Percentiles rank a stretch among this genome's conserved stretches.
These are phyloP conservation scores for Rhododendron ferrugineum DNA, from an alignment of 148 eudicot genomes.

Conservation along the genomic window DNA sequence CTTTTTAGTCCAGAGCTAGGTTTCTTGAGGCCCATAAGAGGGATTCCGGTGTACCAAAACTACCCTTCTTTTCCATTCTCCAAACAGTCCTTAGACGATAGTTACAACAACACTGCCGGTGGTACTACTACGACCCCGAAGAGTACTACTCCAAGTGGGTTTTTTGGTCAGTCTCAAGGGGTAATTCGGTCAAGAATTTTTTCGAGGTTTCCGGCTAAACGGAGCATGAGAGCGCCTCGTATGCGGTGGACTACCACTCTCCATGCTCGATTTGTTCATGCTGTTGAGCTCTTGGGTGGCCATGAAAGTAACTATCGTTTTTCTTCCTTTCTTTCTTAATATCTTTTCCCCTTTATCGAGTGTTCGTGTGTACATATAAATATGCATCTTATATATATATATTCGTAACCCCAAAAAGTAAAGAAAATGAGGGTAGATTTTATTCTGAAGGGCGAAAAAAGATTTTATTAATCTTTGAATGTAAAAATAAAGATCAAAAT, in stretches of 20 bases:
- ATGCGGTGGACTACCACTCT: conserved; percentile 98
- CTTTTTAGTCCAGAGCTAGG: conserved; percentile 30
- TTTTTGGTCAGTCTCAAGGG: conserved; percentile 26
- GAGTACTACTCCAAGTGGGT: not conserved
- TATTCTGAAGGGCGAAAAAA: too few relatives aligned
- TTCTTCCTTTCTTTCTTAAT: not conserved
- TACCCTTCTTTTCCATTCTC: conserved; percentile 43
- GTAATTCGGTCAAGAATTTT: conserved; percentile 58
- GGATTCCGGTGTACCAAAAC: conserved; percentile 83
- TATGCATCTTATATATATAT: not conserved
- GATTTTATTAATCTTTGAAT: too few relatives aligned
- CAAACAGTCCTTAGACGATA: not conserved
- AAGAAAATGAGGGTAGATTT: not conserved
- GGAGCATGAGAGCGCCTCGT: conserved; percentile 92
- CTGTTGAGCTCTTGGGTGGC: conserved; percentile 96
- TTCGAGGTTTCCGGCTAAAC: conserved; percentile 68
- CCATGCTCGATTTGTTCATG: conserved; percentile 90
- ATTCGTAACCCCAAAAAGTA: not conserved
- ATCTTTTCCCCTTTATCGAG: not conserved
- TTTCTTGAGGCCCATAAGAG: conserved; percentile 73
- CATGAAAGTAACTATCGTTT: conserved; percentile 64
- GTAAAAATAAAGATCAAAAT: too few relatives aligned
- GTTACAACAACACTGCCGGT: not conserved
- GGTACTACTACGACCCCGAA: conserved; percentile 1
- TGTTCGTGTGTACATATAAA: not conserved